Conservation (phyloP, 805 yeast species). For the Nakazawaea ernobii region DNA sequence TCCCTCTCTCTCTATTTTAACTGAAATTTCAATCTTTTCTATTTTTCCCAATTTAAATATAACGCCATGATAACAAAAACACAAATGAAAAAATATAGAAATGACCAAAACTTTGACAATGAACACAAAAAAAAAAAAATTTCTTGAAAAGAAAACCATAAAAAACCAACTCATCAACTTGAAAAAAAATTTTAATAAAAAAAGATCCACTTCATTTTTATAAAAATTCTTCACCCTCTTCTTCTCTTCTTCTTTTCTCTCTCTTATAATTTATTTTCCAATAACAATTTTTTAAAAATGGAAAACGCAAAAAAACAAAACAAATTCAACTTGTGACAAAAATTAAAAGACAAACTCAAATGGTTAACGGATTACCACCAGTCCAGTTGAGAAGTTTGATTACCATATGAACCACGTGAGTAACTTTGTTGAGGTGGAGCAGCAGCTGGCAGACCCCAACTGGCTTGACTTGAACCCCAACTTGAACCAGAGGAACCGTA, state of each 20-base stretch:
- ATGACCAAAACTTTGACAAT: constrained; percentile 2
- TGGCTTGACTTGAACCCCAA: constrained; percentile 17
- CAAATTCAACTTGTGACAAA: neutral
- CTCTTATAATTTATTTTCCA: too few species aligned
- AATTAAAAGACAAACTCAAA: neutral
- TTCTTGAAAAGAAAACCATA: too few species aligned
- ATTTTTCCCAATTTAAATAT: neutral
- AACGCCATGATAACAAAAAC: constrained; percentile 2
- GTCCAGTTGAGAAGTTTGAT: constrained; percentile 15
- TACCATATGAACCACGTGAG: constrained; percentile 16
- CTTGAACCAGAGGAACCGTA: constrained; percentile 19
- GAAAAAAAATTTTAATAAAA: neutral
- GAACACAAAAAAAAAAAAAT: neutral
- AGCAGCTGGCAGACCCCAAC: constrained; percentile 10
- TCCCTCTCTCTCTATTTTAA: neutral
- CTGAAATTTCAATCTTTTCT: neutral
- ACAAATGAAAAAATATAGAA: neutral
- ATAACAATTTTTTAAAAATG: neutral
- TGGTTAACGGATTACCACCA: neutral
- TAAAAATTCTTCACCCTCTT: too few species aligned
- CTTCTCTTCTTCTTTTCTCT: too few species aligned
- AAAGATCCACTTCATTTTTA: neutral
- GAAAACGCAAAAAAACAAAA: neutral
- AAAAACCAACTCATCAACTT: neutral
- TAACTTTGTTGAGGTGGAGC: constrained; percentile 5